Conservation (phyloP, 2,329 filamentous ascomycete genomes). For the Stemphylium lycopersici region DNA sequence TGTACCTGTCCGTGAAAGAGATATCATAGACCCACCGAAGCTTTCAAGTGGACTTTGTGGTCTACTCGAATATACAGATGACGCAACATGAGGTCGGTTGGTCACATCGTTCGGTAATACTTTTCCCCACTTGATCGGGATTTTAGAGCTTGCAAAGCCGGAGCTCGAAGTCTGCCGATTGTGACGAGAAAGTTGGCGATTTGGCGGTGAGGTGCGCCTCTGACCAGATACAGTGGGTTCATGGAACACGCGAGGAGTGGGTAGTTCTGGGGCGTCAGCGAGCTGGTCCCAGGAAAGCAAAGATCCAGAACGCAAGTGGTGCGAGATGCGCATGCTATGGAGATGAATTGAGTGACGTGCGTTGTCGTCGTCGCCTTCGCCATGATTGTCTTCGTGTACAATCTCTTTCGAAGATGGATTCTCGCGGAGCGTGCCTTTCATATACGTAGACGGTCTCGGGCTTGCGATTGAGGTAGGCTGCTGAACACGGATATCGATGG, state of each 20-base stretch:
- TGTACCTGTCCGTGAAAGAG: conserved; percentile 17
- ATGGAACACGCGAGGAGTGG: conserved; percentile 16
- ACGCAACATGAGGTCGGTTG: conserved; percentile 30
- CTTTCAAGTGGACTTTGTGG: conserved; percentile 47
- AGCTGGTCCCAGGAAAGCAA: conserved; percentile 46
- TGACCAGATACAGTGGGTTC: conserved; percentile 29
- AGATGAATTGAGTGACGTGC: conserved; percentile 48
- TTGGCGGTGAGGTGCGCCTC: conserved; percentile 21
- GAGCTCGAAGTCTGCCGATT: conserved; percentile 44
- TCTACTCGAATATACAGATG: conserved; percentile 51
- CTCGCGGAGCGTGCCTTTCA: conserved; percentile 14
- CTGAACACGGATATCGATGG: conserved; percentile 27
- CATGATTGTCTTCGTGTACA: neutral
- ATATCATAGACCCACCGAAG: conserved; percentile 31
- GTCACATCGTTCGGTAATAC: conserved; percentile 30
- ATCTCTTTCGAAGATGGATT: conserved; percentile 3
- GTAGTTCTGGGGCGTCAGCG: conserved; percentile 27
- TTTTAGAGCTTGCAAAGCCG: conserved; percentile 44
- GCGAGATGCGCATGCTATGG: conserved; percentile 53
- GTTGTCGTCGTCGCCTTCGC: conserved; percentile 18
- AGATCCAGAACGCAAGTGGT: conserved; percentile 53
- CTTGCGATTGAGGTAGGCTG: conserved; percentile 23
- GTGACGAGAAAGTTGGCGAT: conserved; percentile 22
- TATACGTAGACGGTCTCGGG: conserved; percentile 24
- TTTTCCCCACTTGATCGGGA: conserved; percentile 49